Evolutionary conservation across 2,329 filamentous ascomycete species (phyloP).

Genomic region (Berkeleyomyces basicola): DNA sequence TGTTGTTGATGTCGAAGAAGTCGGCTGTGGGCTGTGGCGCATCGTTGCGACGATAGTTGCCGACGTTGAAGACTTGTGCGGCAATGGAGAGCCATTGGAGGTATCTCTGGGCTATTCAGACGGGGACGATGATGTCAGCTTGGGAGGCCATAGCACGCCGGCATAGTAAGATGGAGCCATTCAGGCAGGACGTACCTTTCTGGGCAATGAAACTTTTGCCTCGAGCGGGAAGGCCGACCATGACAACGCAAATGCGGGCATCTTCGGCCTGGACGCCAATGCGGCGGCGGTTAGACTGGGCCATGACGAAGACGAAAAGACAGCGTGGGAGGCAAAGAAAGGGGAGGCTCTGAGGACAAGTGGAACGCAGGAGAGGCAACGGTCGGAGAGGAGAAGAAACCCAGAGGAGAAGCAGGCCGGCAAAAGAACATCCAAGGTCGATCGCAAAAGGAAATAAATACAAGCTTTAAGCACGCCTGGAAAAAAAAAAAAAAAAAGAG

Average conservation of each 20-base stretch:
- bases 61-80: conserved; percentile 92
- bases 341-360: not conserved
- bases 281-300: conserved; percentile 20
- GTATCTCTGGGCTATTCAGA: conserved; percentile 60
- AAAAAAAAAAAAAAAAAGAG: not conserved
- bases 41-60: conserved; percentile 78
- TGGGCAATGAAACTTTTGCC: conserved; percentile 97
- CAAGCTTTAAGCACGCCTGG: not conserved
- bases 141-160: not conserved
- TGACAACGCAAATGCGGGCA: conserved; percentile 92
- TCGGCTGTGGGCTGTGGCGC: conserved; percentile 82
- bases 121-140: not conserved
- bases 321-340: not conserved
- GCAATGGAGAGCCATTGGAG: conserved; percentile 92
- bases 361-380: not conserved
- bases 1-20: conserved; percentile 86
- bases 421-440: not conserved
- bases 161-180: not conserved
- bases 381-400: not conserved
- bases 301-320: conserved; percentile 6
- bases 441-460: conserved; percentile 1
- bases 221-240: conserved; percentile 90
- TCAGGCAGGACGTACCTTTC: conserved; percentile 48
- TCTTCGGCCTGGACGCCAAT: conserved; percentile 79
- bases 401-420: not conserved